A percentile compares a stretch with the other conserved stretches of the same genome.
These are phyloP conservation scores for Zalaria obscura DNA, from an alignment of 2,329 filamentous ascomycete species.

Conservation along the genomic window DNA sequence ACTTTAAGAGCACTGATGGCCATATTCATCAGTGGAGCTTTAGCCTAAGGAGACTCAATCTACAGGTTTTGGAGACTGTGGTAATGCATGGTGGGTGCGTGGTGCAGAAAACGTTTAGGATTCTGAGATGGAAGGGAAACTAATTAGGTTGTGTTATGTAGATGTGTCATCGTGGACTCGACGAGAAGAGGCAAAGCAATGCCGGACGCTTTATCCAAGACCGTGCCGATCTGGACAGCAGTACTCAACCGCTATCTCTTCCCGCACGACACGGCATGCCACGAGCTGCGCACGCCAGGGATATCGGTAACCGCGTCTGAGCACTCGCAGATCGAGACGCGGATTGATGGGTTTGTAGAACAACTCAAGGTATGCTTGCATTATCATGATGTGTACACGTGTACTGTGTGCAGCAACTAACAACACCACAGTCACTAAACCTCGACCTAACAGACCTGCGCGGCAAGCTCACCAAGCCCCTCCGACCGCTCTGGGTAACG, in stretches of 20 bases:
- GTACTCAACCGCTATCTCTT: constrained; percentile 74
- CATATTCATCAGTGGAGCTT: constrained; percentile 87
- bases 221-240: constrained; percentile 83
- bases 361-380: constrained; percentile 26
- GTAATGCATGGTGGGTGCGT: constrained; percentile 51
- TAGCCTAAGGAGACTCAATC: constrained; percentile 68
- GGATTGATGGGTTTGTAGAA: constrained; percentile 42
- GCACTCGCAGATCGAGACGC: constrained; percentile 59
- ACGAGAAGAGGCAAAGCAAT: constrained; percentile 88
- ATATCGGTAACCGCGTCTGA: constrained; percentile 61
- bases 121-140: not conserved
- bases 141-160: constrained; percentile 14
- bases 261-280: constrained; percentile 33
- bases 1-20: constrained; percentile 97
- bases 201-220: constrained; percentile 90
- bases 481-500: constrained; percentile 69
- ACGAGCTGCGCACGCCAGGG: constrained; percentile 55
- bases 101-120: not conserved
- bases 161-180: constrained; percentile 79
- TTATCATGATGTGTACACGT: too few species aligned
- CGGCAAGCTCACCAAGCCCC: constrained; percentile 49
- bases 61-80: constrained; percentile 62
- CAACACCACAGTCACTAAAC: constrained; percentile 35
- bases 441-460: constrained; percentile 44
- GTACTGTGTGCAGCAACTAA: too few species aligned